These are phyloP conservation scores for Lipomyces yamadae DNA, from an alignment of 805 yeast genomes.

Conservation along the genomic window DNA sequence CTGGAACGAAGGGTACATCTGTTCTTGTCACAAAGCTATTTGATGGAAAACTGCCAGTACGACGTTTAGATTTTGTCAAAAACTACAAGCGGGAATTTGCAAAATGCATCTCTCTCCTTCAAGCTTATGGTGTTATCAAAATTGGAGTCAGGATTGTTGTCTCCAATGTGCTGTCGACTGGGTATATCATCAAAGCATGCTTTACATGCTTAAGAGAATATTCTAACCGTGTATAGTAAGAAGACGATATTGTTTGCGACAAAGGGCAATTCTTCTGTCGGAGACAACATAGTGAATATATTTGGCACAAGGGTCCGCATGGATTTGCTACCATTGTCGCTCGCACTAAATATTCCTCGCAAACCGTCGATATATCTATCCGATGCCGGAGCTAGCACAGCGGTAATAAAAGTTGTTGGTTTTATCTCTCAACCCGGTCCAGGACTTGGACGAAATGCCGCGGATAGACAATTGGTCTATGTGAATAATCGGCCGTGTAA, in stretches of 20 bases:
- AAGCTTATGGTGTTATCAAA: constrained; percentile 67
- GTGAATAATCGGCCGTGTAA: constrained; percentile 78
- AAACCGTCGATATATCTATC: constrained; percentile 24
- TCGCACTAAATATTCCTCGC: constrained; percentile 39
- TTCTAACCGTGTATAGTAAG: constrained; percentile 49
- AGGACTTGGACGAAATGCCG: constrained; percentile 73
- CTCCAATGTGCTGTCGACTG: constrained; percentile 51
- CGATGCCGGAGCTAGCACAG: constrained; percentile 25
- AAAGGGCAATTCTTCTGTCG: constrained; percentile 54
- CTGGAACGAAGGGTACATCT: constrained; percentile 73
- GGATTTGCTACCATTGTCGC: constrained; percentile 59
- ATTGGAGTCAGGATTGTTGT: constrained; percentile 64
- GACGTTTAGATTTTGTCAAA: constrained; percentile 72
- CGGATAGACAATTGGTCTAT: constrained; percentile 76
- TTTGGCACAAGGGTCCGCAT: constrained; percentile 71
- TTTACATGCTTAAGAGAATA: background rate
- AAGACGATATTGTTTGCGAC: constrained; percentile 64
- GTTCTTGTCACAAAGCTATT: constrained; percentile 66
- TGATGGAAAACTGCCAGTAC: constrained; percentile 68
- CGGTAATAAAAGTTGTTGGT: constrained; percentile 55
- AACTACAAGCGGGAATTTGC: constrained; percentile 73
- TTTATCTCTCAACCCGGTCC: constrained; percentile 74
- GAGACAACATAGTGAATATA: constrained; percentile 65
- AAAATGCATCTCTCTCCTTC: constrained; percentile 66
- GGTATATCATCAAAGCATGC: constrained; percentile 3